Evolutionary conservation across 441 rosid species (phyloP).

Genomic region (Brassica hybrid): DNA sequence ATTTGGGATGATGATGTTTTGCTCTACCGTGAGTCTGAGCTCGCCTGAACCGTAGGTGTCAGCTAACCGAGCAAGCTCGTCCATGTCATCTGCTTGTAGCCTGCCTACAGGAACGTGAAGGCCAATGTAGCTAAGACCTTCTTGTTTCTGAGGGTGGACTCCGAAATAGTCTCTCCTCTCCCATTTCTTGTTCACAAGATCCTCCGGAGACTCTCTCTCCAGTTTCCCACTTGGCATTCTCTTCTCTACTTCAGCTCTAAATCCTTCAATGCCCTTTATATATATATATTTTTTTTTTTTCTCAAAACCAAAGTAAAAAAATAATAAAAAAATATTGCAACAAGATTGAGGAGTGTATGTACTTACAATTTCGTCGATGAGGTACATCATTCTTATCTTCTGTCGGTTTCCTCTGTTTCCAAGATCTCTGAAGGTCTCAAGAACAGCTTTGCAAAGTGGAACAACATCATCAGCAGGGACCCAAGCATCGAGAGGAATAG

Average conservation of each 20-base stretch:
- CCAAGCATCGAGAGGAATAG: constrained; percentile 97
- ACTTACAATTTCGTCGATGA: constrained; percentile 91
- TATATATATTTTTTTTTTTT: background rate
- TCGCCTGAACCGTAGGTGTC: constrained; percentile 85
- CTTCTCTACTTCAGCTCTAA: constrained; percentile 74
- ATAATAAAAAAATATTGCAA: background rate
- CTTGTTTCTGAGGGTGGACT: constrained; percentile 85
- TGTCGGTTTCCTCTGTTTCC: constrained; percentile 88
- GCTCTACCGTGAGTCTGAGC: constrained; percentile 90
- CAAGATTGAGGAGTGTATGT: constrained; percentile 5
- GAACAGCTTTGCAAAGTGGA: constrained; percentile 75
- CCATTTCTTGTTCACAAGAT: constrained; percentile 75
- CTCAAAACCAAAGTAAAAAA: background rate
- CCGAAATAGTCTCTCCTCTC: constrained; percentile 84
- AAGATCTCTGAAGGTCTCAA: constrained; percentile 90
- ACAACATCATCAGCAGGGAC: constrained; percentile 77
- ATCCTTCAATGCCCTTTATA: constrained; percentile 65
- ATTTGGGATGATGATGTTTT: constrained; percentile 87
- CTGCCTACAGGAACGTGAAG: constrained; percentile 91
- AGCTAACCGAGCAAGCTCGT: constrained; percentile 71
- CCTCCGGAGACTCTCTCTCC: constrained; percentile 70
- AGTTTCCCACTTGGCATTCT: constrained; percentile 72
- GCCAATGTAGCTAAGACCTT: constrained; percentile 81
- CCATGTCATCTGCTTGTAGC: constrained; percentile 91
- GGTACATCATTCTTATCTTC: constrained; percentile 97